These are phyloP conservation scores for Yamadazyma laniorum DNA, from an alignment of 805 yeast genomes.

Conservation along the genomic window DNA sequence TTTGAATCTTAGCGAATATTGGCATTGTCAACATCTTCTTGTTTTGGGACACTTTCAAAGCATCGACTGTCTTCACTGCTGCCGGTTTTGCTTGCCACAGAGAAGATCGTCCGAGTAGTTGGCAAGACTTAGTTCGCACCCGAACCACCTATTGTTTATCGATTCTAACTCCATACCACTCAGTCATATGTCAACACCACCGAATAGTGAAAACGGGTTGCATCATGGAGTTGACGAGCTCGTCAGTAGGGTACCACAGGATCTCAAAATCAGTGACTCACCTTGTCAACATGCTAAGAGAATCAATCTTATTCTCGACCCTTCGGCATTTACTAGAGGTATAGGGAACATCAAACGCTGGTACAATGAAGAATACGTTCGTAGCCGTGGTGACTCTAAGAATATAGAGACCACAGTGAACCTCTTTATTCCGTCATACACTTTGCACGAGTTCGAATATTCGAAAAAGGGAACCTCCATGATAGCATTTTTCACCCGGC, in stretches of 20 bases:
- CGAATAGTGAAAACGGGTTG: slow-evolving; percentile 1
- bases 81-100: too few species aligned
- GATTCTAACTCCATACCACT: too few species aligned
- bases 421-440: slow-evolving; percentile 53
- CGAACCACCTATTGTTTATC: too few species aligned
- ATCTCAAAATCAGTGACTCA: not conserved
- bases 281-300: slow-evolving; percentile 7
- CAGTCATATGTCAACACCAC: slow-evolving; percentile 2
- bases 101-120: too few species aligned
- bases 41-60: too few species aligned
- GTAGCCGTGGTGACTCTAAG: slow-evolving; percentile 8
- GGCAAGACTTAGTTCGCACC: too few species aligned
- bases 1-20: too few species aligned
- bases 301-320: slow-evolving; percentile 55
- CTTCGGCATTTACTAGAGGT: slow-evolving; percentile 66
- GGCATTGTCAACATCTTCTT: too few species aligned
- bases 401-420: slow-evolving; percentile 25
- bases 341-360: slow-evolving; percentile 66
- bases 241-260: slow-evolving; percentile 4
- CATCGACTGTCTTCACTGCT: too few species aligned
- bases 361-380: slow-evolving; percentile 42
- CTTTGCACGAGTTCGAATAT: slow-evolving; percentile 60
- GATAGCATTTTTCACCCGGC: slow-evolving; percentile 62
- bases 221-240: slow-evolving; percentile 15
- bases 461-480: slow-evolving; percentile 53